These are phyloP conservation scores for Rhodotorula sp. DNA, from an alignment of 1,284 basidiomycete species.

Conservation along the genomic window DNA sequence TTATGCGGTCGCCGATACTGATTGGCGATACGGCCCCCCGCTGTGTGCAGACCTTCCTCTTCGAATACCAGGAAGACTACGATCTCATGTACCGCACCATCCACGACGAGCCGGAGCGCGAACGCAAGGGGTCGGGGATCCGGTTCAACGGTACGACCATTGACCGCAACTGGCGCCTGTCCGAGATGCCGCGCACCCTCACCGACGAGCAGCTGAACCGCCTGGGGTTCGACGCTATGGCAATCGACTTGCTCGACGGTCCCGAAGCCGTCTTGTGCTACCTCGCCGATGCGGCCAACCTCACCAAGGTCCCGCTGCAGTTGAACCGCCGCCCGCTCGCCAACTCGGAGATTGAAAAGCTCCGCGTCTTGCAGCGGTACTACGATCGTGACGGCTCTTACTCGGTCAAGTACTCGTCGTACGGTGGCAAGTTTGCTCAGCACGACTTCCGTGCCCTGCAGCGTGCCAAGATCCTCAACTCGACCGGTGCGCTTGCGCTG, in stretches of 20 bases:
- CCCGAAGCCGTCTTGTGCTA: slow-evolving; percentile 52
- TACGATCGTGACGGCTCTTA: slow-evolving; percentile 32
- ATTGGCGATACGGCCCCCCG: no score
- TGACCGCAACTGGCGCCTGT: slow-evolving; percentile 2
- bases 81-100: slow-evolving; percentile 57
- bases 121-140: slow-evolving; percentile 45
- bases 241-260: slow-evolving; percentile 65
- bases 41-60: slow-evolving; percentile 70
- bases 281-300: slow-evolving; percentile 40
- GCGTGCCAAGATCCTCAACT: slow-evolving; percentile 22
- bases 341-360: background rate
- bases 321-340: background rate
- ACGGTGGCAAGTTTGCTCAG: slow-evolving; percentile 15
- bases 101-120: slow-evolving; percentile 69
- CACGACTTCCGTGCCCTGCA: slow-evolving; percentile 15
- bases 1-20: background rate
- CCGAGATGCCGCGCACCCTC: slow-evolving; percentile 58
- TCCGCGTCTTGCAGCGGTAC: slow-evolving; percentile 19
- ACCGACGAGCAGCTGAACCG: slow-evolving; percentile 58
- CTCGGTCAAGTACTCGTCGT: slow-evolving; percentile 28
- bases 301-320: slow-evolving; percentile 23
- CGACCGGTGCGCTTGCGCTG: slow-evolving; percentile 9
- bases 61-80: slow-evolving; percentile 80
- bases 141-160: slow-evolving; percentile 48
- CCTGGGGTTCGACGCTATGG: slow-evolving; percentile 77